A percentile compares a stretch with the other conserved stretches of the same genome.
Evolutionary conservation across 495 filamentous ascomycete species (phyloP).

Genomic region (Daldinia bambusicola): DNA sequence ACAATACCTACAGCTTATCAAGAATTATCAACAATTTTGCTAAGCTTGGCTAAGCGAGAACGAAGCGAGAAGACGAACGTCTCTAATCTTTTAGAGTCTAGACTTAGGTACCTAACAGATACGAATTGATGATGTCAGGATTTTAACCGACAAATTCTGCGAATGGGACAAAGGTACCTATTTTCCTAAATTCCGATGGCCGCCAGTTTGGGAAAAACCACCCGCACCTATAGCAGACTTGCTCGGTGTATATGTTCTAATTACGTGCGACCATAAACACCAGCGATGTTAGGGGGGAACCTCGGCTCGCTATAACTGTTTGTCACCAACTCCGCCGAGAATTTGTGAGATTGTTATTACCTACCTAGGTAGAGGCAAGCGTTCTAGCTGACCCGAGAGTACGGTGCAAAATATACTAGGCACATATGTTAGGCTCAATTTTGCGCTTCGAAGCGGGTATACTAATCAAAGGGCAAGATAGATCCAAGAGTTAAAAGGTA

Average conservation of each 20-base stretch:
- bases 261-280: not conserved
- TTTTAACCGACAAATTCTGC: slow-evolving; percentile 7
- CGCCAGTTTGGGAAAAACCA: slow-evolving; percentile 19
- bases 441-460: not conserved
- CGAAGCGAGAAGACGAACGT: too few species aligned
- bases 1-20: too few species aligned
- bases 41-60: not conserved
- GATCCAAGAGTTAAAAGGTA: slow-evolving; percentile 16
- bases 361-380: not conserved
- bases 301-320: not conserved
- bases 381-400: not conserved
- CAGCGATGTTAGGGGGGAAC: slow-evolving; percentile 14
- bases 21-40: not conserved
- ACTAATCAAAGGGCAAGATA: slow-evolving; percentile 6
- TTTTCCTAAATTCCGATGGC: slow-evolving; percentile 38
- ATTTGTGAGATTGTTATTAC: not conserved
- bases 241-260: slow-evolving; percentile 9
- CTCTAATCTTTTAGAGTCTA: too few species aligned
- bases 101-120: not conserved
- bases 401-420: not conserved
- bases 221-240: slow-evolving; percentile 10
- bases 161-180: slow-evolving; percentile 16
- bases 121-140: slow-evolving; percentile 29
- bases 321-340: not conserved
- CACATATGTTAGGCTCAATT: slow-evolving; percentile 3